phyloP scores from a whole-genome alignment of 768 basidiomycete species.

The Trametes villosa region DNA sequence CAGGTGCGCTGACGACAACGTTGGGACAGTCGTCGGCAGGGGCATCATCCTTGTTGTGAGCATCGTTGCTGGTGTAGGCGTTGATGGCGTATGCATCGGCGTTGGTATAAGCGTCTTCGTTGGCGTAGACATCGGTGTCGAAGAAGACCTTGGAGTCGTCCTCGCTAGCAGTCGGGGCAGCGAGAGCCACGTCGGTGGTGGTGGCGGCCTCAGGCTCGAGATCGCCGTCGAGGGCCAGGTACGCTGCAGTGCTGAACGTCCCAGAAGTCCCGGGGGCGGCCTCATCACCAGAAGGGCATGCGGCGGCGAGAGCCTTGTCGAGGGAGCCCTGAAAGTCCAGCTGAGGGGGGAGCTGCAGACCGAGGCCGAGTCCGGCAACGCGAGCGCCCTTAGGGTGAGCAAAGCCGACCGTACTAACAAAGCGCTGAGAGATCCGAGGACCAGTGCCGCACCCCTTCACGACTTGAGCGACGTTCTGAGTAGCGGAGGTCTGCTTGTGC shows the following conservation, averaged over 20 bases:
- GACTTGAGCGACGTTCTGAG: neutral
- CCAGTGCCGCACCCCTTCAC: neutral
- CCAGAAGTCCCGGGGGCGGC: neutral
- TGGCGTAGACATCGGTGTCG: neutral
- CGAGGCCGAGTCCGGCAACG: neutral
- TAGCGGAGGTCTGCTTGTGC: too few relatives aligned
- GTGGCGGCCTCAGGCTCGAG: neutral
- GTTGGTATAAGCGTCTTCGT: too few relatives aligned
- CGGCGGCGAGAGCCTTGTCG: neutral
- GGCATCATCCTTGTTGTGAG: too few relatives aligned
- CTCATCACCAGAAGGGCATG: neutral
- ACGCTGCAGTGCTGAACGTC: neutral
- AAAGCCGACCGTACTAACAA: too few relatives aligned
- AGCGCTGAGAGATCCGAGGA: neutral
- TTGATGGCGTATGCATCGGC: too few relatives aligned
- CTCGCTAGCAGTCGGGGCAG: neutral
- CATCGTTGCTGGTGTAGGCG: too few relatives aligned
- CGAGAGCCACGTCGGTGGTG: conserved; percentile 4
- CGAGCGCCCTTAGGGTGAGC: neutral
- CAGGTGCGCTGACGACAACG: neutral
- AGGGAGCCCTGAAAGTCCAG: conserved; percentile 2
- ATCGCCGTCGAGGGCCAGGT: neutral
- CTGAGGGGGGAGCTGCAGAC: neutral
- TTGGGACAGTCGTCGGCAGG: too few relatives aligned
- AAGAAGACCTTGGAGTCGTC: neutral